Base-by-base conservation (phyloP, 2,329 filamentous ascomycete species). In the Tolypocladium pustulatum region DNA sequence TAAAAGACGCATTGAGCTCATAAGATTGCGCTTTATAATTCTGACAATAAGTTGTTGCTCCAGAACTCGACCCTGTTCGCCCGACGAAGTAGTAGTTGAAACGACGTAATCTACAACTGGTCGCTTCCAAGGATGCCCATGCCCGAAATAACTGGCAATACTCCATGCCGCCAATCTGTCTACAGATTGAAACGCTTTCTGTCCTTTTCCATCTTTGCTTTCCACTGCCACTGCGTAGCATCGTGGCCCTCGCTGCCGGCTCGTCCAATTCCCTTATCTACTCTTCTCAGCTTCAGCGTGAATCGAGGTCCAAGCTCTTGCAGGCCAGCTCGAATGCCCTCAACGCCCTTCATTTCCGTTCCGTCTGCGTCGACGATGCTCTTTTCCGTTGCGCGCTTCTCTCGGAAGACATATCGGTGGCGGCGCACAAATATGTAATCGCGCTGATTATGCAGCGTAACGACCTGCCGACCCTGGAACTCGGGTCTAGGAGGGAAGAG, bases 201-300 rank as follows among this genome's bases (percentile, higher is more conserved):
- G 69, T 89, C 81, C 79, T 97, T 97, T 77, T 99, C 94, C 87
- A 94, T 95, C 70, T 86, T 86, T 13, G 89, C 88, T 76, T 96
- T 95, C 94, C 94, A 99, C 71, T 97, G 85, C 93, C 94, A 97
- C 69, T 96, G 90, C 65, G 91, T 83, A 41, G 91, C 90, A 72
- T 87, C 77, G 72, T 85, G 78, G 78, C 90, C 83, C 61, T 85
- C 80, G 65, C 84, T 86, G 22, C 85, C 85, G 9, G 85, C 84
- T 58, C 82, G 75, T 17, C 84, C 84, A 64, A 99, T 89, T 0
- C 92, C 93, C 74, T 91, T 92, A 71, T 97, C 93, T 51, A 97
- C 87, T 67, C 94, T 85, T 65, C 92, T 84, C 67, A 99, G 75
- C 78, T 97, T 97, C 63, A 97, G 74, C 2, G 76, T 78, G 56